A percentile compares a stretch with the other conserved stretches of the same genome.
These are phyloP conservation scores for Orobanche coerulescens DNA, from an alignment of 257 asterid genomes.

Conservation along the genomic window DNA sequence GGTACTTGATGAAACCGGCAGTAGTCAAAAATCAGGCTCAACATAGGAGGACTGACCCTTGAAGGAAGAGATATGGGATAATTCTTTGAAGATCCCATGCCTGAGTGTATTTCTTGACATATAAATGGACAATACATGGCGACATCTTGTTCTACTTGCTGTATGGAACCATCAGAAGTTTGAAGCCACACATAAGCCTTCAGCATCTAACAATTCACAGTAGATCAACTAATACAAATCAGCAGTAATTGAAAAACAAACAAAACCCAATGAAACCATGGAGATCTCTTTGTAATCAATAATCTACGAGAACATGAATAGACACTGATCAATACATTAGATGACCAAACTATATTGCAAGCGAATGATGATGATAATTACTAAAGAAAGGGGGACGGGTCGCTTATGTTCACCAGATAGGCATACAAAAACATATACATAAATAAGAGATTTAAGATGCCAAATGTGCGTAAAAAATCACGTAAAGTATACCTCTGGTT, in stretches of 20 bases:
- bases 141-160: slow-evolving; percentile 84
- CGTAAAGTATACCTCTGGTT: slow-evolving; percentile 38
- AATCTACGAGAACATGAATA: not conserved
- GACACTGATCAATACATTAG: not conserved
- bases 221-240: slow-evolving; percentile 17
- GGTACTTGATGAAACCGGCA: slow-evolving; percentile 89
- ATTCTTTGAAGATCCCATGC: slow-evolving; percentile 81
- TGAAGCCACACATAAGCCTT: slow-evolving; percentile 88
- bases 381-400: not conserved
- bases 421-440: slow-evolving; percentile 8
- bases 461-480: slow-evolving; percentile 1
- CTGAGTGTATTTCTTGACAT: slow-evolving; percentile 71
- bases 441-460: slow-evolving; percentile 2
- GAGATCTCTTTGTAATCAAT: not conserved
- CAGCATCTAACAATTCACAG: slow-evolving; percentile 44
- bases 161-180: slow-evolving; percentile 72
- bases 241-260: not conserved
- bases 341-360: not conserved
- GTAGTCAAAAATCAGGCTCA: slow-evolving; percentile 83
- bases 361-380: not conserved
- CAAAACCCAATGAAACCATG: not conserved
- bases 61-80: slow-evolving; percentile 83
- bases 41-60: slow-evolving; percentile 70
- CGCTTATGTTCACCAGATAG: not conserved
- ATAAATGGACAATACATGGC: slow-evolving; percentile 83